Percentiles rank a stretch among this genome's conserved stretches.
phyloP scores from a whole-genome alignment of 2,329 filamentous ascomycete genomes.

The Leptosphaerulina australis region DNA sequence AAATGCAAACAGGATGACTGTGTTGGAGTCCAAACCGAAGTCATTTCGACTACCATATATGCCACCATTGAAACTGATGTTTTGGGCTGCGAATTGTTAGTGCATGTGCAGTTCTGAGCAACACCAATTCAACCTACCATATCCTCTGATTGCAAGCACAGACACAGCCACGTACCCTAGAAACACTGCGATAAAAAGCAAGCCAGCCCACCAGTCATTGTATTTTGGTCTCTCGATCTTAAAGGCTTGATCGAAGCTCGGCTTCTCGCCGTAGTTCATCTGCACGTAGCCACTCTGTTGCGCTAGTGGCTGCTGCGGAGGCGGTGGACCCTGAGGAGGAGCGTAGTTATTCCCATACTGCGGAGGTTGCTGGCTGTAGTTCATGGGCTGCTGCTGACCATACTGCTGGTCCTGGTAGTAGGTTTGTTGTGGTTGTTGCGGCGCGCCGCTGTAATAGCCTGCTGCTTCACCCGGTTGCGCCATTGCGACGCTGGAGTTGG shows the following conservation, averaged over 20 bases:
- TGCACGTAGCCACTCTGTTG: slow-evolving; percentile 35
- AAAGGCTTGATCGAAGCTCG: slow-evolving; percentile 78
- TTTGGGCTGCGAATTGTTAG: slow-evolving; percentile 52
- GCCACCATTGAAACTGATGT: slow-evolving; percentile 69
- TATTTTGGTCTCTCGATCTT: slow-evolving; percentile 82
- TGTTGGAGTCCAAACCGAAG: slow-evolving; percentile 79
- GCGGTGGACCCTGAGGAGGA: slow-evolving; percentile 34
- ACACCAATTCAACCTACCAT: slow-evolving; percentile 51
- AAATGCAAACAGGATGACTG: slow-evolving; percentile 82
- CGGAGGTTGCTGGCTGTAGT: slow-evolving; percentile 42
- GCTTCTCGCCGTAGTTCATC: slow-evolving; percentile 50
- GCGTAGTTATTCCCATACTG: slow-evolving; percentile 42
- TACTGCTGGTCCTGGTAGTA: slow-evolving; percentile 37
- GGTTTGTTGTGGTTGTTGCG: slow-evolving; percentile 30
- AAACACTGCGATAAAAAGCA: slow-evolving; percentile 75
- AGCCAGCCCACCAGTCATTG: slow-evolving; percentile 87
- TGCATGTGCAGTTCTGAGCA: neutral
- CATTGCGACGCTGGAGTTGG: slow-evolving; percentile 27
- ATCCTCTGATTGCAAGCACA: slow-evolving; percentile 75
- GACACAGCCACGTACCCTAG: slow-evolving; percentile 78
- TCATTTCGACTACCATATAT: slow-evolving; percentile 73
- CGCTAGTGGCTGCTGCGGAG: slow-evolving; percentile 27
- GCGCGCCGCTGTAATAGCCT: slow-evolving; percentile 46
- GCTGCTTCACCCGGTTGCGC: slow-evolving; percentile 46
- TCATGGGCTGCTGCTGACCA: slow-evolving; percentile 23